Evolutionary conservation across 1,139 yeast species (phyloP).

Genomic region (Hyphopichia burtonii): DNA sequence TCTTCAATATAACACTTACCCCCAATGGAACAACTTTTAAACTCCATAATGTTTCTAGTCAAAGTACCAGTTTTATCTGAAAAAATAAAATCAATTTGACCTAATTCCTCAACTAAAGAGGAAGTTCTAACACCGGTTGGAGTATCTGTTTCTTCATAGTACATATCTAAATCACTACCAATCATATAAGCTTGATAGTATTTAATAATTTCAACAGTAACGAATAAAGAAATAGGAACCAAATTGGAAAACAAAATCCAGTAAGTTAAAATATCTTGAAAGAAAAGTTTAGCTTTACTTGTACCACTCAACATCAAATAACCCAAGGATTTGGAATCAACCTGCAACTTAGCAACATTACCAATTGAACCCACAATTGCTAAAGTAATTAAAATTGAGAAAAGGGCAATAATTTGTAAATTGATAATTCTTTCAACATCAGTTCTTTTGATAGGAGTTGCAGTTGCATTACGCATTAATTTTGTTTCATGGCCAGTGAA

Average conservation of each 20-base stretch:
- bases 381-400: slow-evolving; percentile 72
- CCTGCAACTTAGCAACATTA: slow-evolving; percentile 70
- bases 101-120: slow-evolving; percentile 91
- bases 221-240: slow-evolving; percentile 93
- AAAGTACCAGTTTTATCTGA: slow-evolving; percentile 97
- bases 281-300: slow-evolving; percentile 68
- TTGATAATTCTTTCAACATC: slow-evolving; percentile 96
- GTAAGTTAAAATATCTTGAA: slow-evolving; percentile 83
- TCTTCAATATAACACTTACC: slow-evolving; percentile 87
- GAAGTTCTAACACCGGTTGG: slow-evolving; percentile 96
- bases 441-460: slow-evolving; percentile 95
- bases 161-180: slow-evolving; percentile 91
- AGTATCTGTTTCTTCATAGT: slow-evolving; percentile 81
- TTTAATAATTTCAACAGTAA: slow-evolving; percentile 92
- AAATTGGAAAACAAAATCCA: slow-evolving; percentile 95
- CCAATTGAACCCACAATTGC: slow-evolving; percentile 84
- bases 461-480: slow-evolving; percentile 97
- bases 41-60: slow-evolving; percentile 95
- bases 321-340: slow-evolving; percentile 50
- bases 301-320: slow-evolving; percentile 73
- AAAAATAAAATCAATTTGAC: slow-evolving; percentile 92
- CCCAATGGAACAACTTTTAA: slow-evolving; percentile 89
- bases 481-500: slow-evolving; percentile 99
- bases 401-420: slow-evolving; percentile 84
- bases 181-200: slow-evolving; percentile 94